phyloP scores from a whole-genome alignment of 441 rosid genomes.

The Erodium moschatum region DNA sequence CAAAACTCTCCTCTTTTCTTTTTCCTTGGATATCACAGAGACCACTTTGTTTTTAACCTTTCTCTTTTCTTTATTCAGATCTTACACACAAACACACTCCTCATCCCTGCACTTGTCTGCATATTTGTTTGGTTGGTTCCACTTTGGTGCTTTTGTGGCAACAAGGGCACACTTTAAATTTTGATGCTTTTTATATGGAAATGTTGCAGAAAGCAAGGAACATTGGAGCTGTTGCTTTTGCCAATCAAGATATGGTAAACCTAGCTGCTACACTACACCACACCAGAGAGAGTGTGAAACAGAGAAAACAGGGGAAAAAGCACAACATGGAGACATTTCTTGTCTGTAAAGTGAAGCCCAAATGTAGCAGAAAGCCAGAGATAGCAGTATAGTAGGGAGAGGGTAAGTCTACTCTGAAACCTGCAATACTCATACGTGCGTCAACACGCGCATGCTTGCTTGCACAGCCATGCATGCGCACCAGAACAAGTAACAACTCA shows the following conservation, averaged over 20 bases:
- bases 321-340: background rate
- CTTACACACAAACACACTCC: too few species aligned
- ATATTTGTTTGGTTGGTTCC: background rate
- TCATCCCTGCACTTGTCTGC: background rate
- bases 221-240: background rate
- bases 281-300: background rate
- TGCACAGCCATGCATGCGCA: background rate
- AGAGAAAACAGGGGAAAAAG: background rate
- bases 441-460: background rate
- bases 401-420: background rate
- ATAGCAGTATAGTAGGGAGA: background rate
- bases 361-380: background rate
- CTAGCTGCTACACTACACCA: background rate
- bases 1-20: background rate
- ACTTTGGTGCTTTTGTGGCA: background rate
- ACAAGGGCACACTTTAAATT: background rate
- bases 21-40: background rate
- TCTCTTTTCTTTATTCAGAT: conserved; percentile 1
- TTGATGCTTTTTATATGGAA: background rate
- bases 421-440: background rate
- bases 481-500: background rate
- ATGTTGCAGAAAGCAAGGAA: conserved; percentile 2
- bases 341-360: background rate
- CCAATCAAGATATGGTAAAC: background rate
- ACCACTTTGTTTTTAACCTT: background rate